These are phyloP conservation scores for Xylaria digitata DNA, from an alignment of 2,329 filamentous ascomycete species.

Conservation along the genomic window DNA sequence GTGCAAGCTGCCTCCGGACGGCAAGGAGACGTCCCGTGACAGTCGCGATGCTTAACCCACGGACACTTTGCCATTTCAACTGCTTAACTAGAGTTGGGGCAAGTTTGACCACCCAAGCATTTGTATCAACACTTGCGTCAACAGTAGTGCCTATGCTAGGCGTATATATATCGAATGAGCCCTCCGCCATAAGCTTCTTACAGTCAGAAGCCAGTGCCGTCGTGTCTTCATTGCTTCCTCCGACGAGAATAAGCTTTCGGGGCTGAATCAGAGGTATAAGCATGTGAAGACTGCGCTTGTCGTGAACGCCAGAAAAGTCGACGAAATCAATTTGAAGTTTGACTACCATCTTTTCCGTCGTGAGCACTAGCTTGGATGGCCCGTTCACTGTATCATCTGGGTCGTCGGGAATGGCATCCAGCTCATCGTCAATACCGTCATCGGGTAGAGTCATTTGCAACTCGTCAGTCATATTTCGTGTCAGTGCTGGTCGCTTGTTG, in stretches of 20 bases:
- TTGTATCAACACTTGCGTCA: slow-evolving; percentile 95
- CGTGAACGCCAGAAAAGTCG: slow-evolving; percentile 92
- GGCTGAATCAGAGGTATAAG: slow-evolving; percentile 93
- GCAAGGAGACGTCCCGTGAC: slow-evolving; percentile 77
- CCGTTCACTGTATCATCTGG: slow-evolving; percentile 64
- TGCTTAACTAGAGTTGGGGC: slow-evolving; percentile 86
- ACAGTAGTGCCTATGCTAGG: slow-evolving; percentile 78
- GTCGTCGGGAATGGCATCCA: slow-evolving; percentile 69
- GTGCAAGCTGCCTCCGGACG: slow-evolving; percentile 53
- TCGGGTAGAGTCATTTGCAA: slow-evolving; percentile 55
- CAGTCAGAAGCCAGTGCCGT: slow-evolving; percentile 82
- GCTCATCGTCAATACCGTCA: slow-evolving; percentile 63
- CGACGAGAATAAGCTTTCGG: slow-evolving; percentile 92
- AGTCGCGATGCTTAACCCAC: slow-evolving; percentile 90
- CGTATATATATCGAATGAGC: slow-evolving; percentile 79
- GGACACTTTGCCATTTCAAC: slow-evolving; percentile 94
- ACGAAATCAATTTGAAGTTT: slow-evolving; percentile 85
- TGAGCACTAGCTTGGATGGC: slow-evolving; percentile 80
- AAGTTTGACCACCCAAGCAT: slow-evolving; percentile 95
- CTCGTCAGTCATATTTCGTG: slow-evolving; percentile 58
- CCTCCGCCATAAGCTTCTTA: slow-evolving; percentile 70
- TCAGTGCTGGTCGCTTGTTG: slow-evolving; percentile 70
- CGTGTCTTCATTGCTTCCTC: slow-evolving; percentile 83
- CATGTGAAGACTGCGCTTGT: slow-evolving; percentile 93
- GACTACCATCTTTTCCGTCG: slow-evolving; percentile 71